Base-by-base conservation (phyloP, 2,329 filamentous ascomycete genomes). In the Teratosphaeria epicoccoides region DNA sequence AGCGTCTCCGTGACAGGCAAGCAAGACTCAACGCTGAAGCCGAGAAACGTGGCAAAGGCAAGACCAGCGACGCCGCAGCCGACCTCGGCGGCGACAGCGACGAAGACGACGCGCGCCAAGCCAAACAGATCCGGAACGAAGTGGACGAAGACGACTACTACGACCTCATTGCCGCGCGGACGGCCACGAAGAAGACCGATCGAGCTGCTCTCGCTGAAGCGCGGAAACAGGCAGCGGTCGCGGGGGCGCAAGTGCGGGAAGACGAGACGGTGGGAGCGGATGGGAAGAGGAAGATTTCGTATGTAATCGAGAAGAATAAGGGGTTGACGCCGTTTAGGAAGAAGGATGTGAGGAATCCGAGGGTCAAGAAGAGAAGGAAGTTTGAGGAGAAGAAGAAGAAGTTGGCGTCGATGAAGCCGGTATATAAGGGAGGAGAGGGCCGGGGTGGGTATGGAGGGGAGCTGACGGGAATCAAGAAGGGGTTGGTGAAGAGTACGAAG, bases 301-400 rank as follows among this genome's bases (percentile, higher is more conserved):
- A 96, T 71, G 81, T 84, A 60, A 98, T 98, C 65, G 82, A 90
- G 73, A 96, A 97, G 81, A 98, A 98, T 73, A 96, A 96, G 79
- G 93, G 93, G 26, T 74, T 98, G 57, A 84, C 88, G 53, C 88
- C 90, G 46, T 85, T 86, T 70, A 79, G 91, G 57, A 94, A 86
- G 78, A 97, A 98, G 82, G 90, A 95, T 62, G 85, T 89, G 53
- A 78, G 91, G 57, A 98, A 98, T 73, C 90, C 93, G 29, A 79
- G 93, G 68, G 91, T 97, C 59, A 98, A 97, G 85, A 97, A 96
- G 85, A 83, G 88, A 71, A 88, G 88, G 82, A 89, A 88, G 81
- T 98, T 82, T 69, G 89, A 94, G 67, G 85, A 89, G 70, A 96
- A 95, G 79, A 86, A 91, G 80, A 97, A 96, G 87, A 96, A 97